Evolutionary conservation across 345 rosid genomes (phyloP), one percentile per base, ranked within the genome.

Genomic region (Gynandropsis gynandra): DNA sequence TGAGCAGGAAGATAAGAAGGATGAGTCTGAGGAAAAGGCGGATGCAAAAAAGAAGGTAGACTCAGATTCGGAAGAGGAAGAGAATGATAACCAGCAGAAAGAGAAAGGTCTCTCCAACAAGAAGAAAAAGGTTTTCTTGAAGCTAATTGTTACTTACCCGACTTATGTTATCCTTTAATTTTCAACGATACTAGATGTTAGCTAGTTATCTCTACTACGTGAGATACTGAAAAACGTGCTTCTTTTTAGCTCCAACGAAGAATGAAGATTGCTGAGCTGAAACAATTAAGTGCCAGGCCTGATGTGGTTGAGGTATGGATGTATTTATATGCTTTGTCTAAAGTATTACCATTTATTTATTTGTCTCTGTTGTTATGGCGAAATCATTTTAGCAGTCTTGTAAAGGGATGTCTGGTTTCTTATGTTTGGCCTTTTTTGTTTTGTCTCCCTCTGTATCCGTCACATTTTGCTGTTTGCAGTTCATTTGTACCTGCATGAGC

Each of bases 181-280:
- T 24, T 24, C 29, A 2, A 5, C 5, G 29, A n/a, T n/a, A n/a
- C n/a, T n/a, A n/a, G n/a, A n/a, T 24, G 2, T 5, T 24, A 24
- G 29, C 5, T 24, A 5, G 29, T 2, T 24, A 24, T 24, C 29
- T 24, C 29, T 5, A 39, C 20, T 37, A 37, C 10, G 9, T 9
- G 0, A 34, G 24, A 32, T 24, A 55, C n/a, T 42, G 45, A 21
- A 20, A 42, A 14, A 72, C 13, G 33, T 18, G 50, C 16, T 38
- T 47, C n/a, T 62, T 64, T 32, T 37, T 83, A 93, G 99, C 95
- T 83, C 51, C 75, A 81, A 70, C 69, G 96, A 31, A 74, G 95
- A 59, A 88, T 93, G 99, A 93, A 88, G 63, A 80, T 88, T 75
- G 95, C 92, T 56, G 83, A 81, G 68, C 75, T 93, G 41, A 93